These are phyloP conservation scores for Trebouxia gelatinosa DNA, from an alignment of 163 green algal genomes.

Conservation along the genomic window DNA sequence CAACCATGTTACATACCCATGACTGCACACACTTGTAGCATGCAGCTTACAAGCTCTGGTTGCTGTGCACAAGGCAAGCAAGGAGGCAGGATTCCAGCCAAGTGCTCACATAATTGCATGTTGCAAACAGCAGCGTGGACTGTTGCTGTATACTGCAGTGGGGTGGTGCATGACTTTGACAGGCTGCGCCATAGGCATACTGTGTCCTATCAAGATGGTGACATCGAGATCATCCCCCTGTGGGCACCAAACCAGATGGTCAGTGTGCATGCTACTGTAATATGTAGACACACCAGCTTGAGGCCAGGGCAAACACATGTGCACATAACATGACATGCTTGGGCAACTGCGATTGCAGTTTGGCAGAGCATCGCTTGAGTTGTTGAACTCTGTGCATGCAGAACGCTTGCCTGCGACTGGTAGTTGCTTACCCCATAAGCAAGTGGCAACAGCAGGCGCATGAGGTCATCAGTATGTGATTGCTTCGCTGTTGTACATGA, in stretches of 20 bases:
- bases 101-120: too few species aligned
- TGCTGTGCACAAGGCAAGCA: not conserved
- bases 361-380: too few species aligned
- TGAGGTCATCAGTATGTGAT: too few species aligned
- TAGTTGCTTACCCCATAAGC: not conserved
- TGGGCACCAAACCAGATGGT: conserved; percentile 61
- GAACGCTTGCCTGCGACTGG: not conserved
- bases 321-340: not conserved
- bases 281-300: not conserved
- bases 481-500: too few species aligned
- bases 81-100: too few species aligned
- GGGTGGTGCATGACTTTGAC: conserved; percentile 50
- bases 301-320: not conserved
- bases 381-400: not conserved
- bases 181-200: conserved; percentile 67
- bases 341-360: not conserved
- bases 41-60: too few species aligned
- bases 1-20: too few species aligned
- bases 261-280: not conserved
- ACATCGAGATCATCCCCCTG: conserved; percentile 70
- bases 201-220: conserved; percentile 77
- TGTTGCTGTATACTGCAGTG: conserved; percentile 8
- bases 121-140: not conserved
- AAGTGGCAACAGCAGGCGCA: too few species aligned
- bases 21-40: too few species aligned